Conservation (phyloP, 2,329 filamentous ascomycete genomes). For the Colletotrichum sojae region DNA sequence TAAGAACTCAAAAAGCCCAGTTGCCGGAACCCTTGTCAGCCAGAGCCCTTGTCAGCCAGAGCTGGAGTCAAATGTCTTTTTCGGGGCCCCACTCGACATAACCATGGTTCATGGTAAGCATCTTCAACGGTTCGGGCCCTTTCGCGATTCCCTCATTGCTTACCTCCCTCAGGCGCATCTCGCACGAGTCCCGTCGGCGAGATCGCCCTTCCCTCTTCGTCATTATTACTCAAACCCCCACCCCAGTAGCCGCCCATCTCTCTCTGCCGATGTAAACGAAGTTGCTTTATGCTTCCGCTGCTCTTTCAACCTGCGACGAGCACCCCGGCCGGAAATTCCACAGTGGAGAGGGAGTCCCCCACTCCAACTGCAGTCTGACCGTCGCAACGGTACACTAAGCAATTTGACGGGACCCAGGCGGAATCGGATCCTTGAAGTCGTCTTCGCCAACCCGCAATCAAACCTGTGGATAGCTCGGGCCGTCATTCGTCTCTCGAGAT, state of each 20-base stretch:
- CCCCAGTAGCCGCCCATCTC: not conserved
- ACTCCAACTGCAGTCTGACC: conserved; percentile 22
- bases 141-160: too few species aligned
- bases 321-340: conserved; percentile 12
- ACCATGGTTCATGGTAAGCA: too few species aligned
- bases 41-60: too few species aligned
- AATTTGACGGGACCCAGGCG: conserved; percentile 27
- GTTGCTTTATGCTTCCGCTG: conserved; percentile 18
- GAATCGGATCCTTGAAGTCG: conserved; percentile 7
- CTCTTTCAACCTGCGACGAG: conserved; percentile 8
- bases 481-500: conserved; percentile 4
- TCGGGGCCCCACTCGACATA: too few species aligned
- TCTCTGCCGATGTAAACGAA: conserved; percentile 17
- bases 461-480: conserved; percentile 24
- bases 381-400: conserved; percentile 30
- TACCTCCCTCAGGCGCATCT: too few species aligned
- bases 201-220: not conserved
- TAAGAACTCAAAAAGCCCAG: too few species aligned
- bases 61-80: too few species aligned
- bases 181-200: not conserved
- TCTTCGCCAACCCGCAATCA: conserved; percentile 29
- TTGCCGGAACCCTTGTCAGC: too few species aligned
- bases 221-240: not conserved
- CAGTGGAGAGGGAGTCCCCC: conserved; percentile 13
- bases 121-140: too few species aligned